Base-by-base conservation (phyloP, 1,284 basidiomycete species). In the Crepidotus sp. region DNA sequence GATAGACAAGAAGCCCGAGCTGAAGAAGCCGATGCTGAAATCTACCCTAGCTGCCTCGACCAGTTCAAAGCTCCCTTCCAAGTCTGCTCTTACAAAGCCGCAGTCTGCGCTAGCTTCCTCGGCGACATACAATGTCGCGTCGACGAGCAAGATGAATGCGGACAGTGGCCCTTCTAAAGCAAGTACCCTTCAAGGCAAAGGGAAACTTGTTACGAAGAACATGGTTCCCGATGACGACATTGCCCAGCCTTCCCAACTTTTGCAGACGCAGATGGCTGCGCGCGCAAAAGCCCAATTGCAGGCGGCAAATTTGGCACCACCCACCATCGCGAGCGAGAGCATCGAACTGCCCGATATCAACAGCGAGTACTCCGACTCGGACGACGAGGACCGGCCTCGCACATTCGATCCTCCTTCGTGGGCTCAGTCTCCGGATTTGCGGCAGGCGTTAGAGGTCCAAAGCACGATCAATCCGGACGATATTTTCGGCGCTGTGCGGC, bases 331-430 rank as follows among this genome's bases (percentile, higher is more conserved):
- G 10, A 85, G 80, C 55, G 91, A 95, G 66, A 81, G 75, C 52
- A 93, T 92, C 54, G 89, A 91, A 56, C 69, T 97, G 26, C 92
- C 93, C 0, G 93, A 96, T 45, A 91, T 95, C 57, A 84, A 90
- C 53, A 92, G 87, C 63, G 93, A 96, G 57, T 96, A 96, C 62
- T 95, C 91, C 3, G 87, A 96, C 63, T 94, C 91, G 3, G 93
- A 92, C 38, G 89, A 95, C 56, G 89, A 92, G 59, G 77, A 80
- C 55, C 77, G 83, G 17, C 71, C 72, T 36, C 70, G 74, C 47
- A 80, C 80, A 24, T 81, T 80, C 55, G 76, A 85, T 59, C 80
- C 74, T 51, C 92, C 81, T 3, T 72, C 74, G 14, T 97, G 94
- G 93, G 88, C 92, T 4, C 89, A 94, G 60, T 90, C 88, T 19